Evolutionary conservation across 73 alveolate species (phyloP).

Genomic region (Stentor coeruleus): DNA sequence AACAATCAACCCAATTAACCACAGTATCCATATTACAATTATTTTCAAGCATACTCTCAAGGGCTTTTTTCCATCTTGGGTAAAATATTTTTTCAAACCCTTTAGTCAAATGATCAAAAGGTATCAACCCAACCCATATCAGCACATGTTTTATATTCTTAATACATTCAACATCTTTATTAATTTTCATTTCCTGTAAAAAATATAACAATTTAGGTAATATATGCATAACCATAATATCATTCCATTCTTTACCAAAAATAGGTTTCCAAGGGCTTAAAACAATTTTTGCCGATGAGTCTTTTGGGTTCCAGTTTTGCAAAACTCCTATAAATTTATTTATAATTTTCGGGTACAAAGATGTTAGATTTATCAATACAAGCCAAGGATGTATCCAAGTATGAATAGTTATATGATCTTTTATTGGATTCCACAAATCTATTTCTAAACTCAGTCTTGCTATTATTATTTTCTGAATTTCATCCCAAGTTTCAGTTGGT

Average conservation of each 20-base stretch:
- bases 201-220: background rate
- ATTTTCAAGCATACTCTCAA: background rate
- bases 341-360: background rate
- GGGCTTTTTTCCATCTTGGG: background rate
- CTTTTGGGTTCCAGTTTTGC: background rate
- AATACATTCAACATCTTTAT: background rate
- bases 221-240: background rate
- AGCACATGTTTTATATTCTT: background rate
- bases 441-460: background rate
- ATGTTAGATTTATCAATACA: background rate
- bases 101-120: background rate
- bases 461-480: background rate
- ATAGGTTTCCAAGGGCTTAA: slow-evolving; percentile 9
- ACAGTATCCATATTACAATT: slow-evolving; percentile 1
- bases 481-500: background rate
- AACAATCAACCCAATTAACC: background rate
- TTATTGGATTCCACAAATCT: background rate
- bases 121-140: background rate
- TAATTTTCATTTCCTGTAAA: background rate
- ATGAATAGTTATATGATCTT: background rate
- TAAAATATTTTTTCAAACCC: background rate
- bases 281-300: slow-evolving; percentile 18
- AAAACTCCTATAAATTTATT: background rate
- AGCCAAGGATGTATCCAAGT: slow-evolving; percentile 25
- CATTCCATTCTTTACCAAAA: background rate